Evolutionary conservation across 768 basidiomycete species (phyloP).

Genomic region (Cantharellus anzutake): DNA sequence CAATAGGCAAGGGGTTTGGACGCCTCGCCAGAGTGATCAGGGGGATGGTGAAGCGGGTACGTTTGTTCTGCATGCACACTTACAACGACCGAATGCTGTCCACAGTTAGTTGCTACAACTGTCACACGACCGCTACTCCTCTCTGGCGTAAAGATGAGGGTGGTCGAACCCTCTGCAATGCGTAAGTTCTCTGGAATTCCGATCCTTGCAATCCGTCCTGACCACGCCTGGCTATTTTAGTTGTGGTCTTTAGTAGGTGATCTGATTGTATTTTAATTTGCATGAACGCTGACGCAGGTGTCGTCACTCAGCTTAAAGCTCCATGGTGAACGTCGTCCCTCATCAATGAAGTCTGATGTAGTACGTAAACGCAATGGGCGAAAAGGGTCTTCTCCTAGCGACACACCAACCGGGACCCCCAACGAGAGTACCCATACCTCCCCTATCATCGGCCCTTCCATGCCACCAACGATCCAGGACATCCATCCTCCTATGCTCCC

Average conservation of each 20-base stretch:
- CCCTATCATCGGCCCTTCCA: constrained; percentile 20
- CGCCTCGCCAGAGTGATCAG: constrained; percentile 57
- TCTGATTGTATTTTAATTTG: constrained; percentile 12
- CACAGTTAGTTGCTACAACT: constrained; percentile 73
- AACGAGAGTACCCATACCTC: constrained; percentile 57
- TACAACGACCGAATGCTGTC: background rate
- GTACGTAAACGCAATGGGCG: constrained; percentile 61
- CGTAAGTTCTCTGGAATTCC: constrained; percentile 29
- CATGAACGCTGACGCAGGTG: constrained; percentile 1
- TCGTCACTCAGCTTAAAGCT: constrained; percentile 42
- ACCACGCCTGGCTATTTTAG: constrained; percentile 18
- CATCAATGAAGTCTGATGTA: constrained; percentile 82
- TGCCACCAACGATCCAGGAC: background rate
- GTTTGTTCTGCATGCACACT: constrained; percentile 1
- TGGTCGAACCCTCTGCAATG: constrained; percentile 81
- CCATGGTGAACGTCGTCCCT: constrained; percentile 68
- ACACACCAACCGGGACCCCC: constrained; percentile 59
- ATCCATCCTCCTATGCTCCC: background rate
- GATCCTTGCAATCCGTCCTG: no score
- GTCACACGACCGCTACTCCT: constrained; percentile 75
- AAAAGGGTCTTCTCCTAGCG: constrained; percentile 19
- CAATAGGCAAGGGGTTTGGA: constrained; percentile 34
- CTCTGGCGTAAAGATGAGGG: constrained; percentile 85
- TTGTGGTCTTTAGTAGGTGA: constrained; percentile 54
- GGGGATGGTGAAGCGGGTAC: constrained; percentile 19